Evolutionary conservation across 2,329 filamentous ascomycete species (phyloP).

Genomic region (Celoporthe dispersa): DNA sequence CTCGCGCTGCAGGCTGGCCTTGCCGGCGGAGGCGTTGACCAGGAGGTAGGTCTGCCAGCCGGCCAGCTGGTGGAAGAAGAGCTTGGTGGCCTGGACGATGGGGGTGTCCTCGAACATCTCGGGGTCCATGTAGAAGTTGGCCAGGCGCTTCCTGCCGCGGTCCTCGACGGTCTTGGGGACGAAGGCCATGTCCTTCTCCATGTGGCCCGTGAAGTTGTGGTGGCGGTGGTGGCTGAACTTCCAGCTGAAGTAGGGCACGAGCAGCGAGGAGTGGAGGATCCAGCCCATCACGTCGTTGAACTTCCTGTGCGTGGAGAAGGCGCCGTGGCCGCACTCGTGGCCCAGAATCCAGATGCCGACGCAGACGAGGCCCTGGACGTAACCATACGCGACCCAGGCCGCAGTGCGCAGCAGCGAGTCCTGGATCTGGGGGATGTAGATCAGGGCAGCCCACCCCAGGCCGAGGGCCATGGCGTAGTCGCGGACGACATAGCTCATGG

Average conservation of each 20-base stretch:
- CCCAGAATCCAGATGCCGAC: slow-evolving; percentile 73
- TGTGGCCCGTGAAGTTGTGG: slow-evolving; percentile 70
- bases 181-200: slow-evolving; percentile 70
- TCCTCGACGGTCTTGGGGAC: slow-evolving; percentile 55
- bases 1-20: slow-evolving; percentile 52
- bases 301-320: slow-evolving; percentile 60
- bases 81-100: slow-evolving; percentile 55
- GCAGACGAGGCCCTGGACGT: slow-evolving; percentile 66
- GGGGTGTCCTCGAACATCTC: slow-evolving; percentile 69
- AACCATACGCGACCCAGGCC: slow-evolving; percentile 64
- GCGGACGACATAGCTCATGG: slow-evolving; percentile 60
- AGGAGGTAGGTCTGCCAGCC: slow-evolving; percentile 69
- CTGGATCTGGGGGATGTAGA: slow-evolving; percentile 57
- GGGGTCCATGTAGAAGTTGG: slow-evolving; percentile 48
- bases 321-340: slow-evolving; percentile 73
- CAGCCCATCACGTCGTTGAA: slow-evolving; percentile 68
- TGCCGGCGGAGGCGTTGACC: slow-evolving; percentile 58
- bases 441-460: slow-evolving; percentile 56
- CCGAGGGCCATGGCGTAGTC: slow-evolving; percentile 55
- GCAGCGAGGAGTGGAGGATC: slow-evolving; percentile 65
- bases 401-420: slow-evolving; percentile 47
- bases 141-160: slow-evolving; percentile 40
- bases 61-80: slow-evolving; percentile 65
- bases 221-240: slow-evolving; percentile 72
- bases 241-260: slow-evolving; percentile 76